These are phyloP conservation scores for Nothopassalora personata DNA, from an alignment of 2,329 filamentous ascomycete species.

Conservation along the genomic window DNA sequence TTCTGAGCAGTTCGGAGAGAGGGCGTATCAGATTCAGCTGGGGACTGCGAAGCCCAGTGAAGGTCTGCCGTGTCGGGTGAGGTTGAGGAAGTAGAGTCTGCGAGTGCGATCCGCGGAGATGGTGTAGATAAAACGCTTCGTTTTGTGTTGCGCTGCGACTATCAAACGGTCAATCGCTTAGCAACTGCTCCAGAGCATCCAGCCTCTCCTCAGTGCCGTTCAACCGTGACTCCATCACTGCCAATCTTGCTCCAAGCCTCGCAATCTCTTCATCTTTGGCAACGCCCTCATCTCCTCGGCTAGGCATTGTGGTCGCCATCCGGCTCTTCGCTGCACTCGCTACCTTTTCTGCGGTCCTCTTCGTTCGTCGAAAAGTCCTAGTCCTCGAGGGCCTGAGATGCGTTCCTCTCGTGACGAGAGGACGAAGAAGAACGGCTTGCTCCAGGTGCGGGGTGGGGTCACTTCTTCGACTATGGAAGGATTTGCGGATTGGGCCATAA, in stretches of 20 bases:
- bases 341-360: too few species aligned
- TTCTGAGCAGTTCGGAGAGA: slow-evolving; percentile 31
- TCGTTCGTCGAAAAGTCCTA: too few species aligned
- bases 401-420: too few species aligned
- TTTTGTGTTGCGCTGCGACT: neutral
- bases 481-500: too few species aligned
- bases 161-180: neutral
- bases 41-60: slow-evolving; percentile 33
- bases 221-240: neutral
- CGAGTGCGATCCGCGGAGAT: too few species aligned
- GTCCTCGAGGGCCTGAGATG: too few species aligned
- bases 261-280: neutral
- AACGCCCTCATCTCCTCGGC: neutral
- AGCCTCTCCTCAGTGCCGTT: neutral
- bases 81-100: slow-evolving; percentile 4
- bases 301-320: too few species aligned
- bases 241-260: neutral
- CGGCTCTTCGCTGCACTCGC: too few species aligned
- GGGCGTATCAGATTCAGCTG: slow-evolving; percentile 33
- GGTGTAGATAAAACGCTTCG: too few species aligned
- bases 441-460: too few species aligned
- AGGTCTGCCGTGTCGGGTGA: slow-evolving; percentile 32
- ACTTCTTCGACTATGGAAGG: too few species aligned
- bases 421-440: too few species aligned
- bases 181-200: neutral